phyloP scores from a whole-genome alignment of 1,139 yeast genomes.

The Candida buenavistaensis region DNA sequence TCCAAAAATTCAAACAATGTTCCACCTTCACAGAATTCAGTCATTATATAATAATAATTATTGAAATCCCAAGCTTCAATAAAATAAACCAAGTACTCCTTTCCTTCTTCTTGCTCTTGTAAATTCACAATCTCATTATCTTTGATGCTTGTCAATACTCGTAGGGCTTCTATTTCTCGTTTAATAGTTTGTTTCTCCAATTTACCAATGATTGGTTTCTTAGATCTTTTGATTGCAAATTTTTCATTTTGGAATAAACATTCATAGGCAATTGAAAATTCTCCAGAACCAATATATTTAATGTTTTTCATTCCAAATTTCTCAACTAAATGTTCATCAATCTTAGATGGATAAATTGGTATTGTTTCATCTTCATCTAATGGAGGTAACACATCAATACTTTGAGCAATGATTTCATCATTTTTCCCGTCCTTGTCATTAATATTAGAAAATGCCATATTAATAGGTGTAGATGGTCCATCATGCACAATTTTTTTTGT shows the following conservation, averaged over 20 bases:
- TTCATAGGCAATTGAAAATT: slow-evolving; percentile 84
- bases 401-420: slow-evolving; percentile 5
- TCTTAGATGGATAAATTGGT: slow-evolving; percentile 17
- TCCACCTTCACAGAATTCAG: slow-evolving; percentile 95
- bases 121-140: slow-evolving; percentile 36
- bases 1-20: slow-evolving; percentile 77
- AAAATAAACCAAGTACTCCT: slow-evolving; percentile 75
- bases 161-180: slow-evolving; percentile 46
- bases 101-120: slow-evolving; percentile 68
- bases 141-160: slow-evolving; percentile 42
- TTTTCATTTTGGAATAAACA: slow-evolving; percentile 63
- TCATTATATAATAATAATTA: slow-evolving; percentile 83
- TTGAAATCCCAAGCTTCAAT: slow-evolving; percentile 85
- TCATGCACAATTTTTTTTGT: slow-evolving; percentile 3
- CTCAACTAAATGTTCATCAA: slow-evolving; percentile 61
- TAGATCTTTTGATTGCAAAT: slow-evolving; percentile 86
- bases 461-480: slow-evolving; percentile 36
- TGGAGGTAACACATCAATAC: slow-evolving; percentile 4
- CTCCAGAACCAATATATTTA: slow-evolving; percentile 76
- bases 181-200: slow-evolving; percentile 36
- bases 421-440: background rate
- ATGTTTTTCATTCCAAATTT: slow-evolving; percentile 70
- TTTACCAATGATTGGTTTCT: slow-evolving; percentile 49
- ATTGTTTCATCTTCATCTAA: slow-evolving; percentile 10
- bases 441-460: slow-evolving; percentile 11